Evolutionary conservation across 2,329 filamentous ascomycete species (phyloP).

Genomic region (Phaeosphaeria sp.): DNA sequence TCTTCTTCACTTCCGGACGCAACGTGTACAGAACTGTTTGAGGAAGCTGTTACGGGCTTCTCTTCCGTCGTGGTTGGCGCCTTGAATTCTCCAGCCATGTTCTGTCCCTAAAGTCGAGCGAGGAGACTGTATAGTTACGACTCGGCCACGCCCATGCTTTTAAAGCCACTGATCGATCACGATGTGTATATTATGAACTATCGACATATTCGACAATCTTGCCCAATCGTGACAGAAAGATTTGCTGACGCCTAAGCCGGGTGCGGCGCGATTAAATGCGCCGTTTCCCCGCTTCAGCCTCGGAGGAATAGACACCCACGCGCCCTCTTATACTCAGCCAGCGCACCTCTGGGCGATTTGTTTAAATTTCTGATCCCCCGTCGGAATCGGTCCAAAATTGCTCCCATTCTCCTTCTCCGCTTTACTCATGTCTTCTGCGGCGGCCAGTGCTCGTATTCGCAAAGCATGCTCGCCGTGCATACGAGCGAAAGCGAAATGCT

Average conservation of each 20-base stretch:
- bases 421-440: slow-evolving; percentile 1
- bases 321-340: not conserved
- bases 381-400: slow-evolving; percentile 2
- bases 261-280: not conserved
- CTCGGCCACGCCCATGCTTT: not conserved
- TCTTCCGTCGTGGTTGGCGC: not conserved
- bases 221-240: not conserved
- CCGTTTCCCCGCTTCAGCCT: not conserved
- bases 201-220: not conserved
- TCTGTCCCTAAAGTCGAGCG: not conserved
- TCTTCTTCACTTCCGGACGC: slow-evolving; percentile 4
- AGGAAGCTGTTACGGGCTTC: not conserved
- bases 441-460: slow-evolving; percentile 12
- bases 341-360: not conserved
- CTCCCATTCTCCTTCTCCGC: not conserved
- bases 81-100: not conserved
- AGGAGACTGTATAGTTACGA: not conserved
- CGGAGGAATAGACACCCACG: not conserved
- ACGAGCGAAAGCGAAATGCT: slow-evolving; percentile 31
- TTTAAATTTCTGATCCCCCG: not conserved
- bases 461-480: slow-evolving; percentile 31
- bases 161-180: not conserved
- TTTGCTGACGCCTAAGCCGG: not conserved
- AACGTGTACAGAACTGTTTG: not conserved
- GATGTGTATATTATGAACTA: not conserved